phyloP scores from a whole-genome alignment of 495 filamentous ascomycete species.

The Durotheca rogersii region DNA sequence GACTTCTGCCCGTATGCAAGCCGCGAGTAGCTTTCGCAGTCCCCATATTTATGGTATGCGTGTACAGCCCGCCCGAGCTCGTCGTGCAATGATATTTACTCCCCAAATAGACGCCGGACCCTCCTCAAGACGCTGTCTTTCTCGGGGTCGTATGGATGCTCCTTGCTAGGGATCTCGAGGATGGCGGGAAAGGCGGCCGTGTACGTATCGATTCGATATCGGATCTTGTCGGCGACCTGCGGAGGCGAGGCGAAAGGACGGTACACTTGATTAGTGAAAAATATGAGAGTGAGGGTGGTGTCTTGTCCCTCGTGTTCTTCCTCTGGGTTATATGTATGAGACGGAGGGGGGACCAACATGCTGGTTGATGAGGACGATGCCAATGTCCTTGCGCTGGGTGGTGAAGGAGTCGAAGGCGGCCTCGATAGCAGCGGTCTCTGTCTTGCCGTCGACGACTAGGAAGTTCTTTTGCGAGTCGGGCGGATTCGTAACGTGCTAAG shows the following conservation, averaged over 20 bases:
- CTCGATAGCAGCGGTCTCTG: slow-evolving; percentile 83
- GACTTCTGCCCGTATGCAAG: no score
- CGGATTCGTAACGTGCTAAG: slow-evolving; percentile 47
- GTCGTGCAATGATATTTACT: no score
- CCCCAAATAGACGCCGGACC: slow-evolving; percentile 88
- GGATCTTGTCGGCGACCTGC: slow-evolving; percentile 91
- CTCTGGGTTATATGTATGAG: neutral
- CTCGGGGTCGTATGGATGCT: slow-evolving; percentile 98
- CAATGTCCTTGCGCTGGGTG: slow-evolving; percentile 88
- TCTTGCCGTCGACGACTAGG: slow-evolving; percentile 92
- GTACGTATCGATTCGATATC: slow-evolving; percentile 73
- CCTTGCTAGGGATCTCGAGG: slow-evolving; percentile 97
- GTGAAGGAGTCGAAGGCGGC: slow-evolving; percentile 89
- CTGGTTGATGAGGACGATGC: slow-evolving; percentile 94
- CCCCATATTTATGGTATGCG: no score
- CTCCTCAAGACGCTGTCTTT: slow-evolving; percentile 96
- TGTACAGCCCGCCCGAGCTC: slow-evolving; percentile 4
- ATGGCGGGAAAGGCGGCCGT: slow-evolving; percentile 73
- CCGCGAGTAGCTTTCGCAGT: no score
- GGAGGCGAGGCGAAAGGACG: no score
- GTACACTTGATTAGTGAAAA: no score
- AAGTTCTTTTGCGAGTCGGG: slow-evolving; percentile 95
- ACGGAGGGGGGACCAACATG: slow-evolving; percentile 62
- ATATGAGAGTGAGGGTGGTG: neutral
- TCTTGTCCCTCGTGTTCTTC: neutral